Conservation (phyloP, 345 rosid genomes). For the Angophora floribunda region DNA sequence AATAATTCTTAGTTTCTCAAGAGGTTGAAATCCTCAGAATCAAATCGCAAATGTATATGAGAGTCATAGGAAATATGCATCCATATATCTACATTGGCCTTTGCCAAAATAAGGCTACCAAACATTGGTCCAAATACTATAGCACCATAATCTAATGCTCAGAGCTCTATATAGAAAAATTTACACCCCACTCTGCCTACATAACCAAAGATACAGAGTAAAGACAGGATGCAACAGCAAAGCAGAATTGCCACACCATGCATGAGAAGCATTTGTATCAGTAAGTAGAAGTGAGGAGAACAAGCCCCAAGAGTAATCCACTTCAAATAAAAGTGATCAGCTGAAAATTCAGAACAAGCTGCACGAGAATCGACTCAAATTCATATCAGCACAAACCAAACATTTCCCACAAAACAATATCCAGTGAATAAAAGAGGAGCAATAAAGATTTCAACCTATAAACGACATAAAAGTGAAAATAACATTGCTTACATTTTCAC, state of each 20-base stretch:
- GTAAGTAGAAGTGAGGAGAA: not conserved
- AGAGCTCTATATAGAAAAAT: not conserved
- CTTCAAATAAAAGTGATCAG: not conserved
- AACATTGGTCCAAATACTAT: not conserved
- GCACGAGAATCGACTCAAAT: not conserved
- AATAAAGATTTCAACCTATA: not conserved
- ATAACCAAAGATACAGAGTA: not conserved
- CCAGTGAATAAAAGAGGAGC: not conserved
- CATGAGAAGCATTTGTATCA: not conserved
- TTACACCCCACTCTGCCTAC: not conserved
- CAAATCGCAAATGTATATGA: not conserved
- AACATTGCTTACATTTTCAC: slow-evolving; percentile 49
- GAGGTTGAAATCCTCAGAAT: not conserved
- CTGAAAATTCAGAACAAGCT: not conserved
- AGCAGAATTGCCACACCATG: not conserved
- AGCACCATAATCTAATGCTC: not conserved
- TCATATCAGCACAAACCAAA: not conserved
- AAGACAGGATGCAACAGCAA: not conserved
- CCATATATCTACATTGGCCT: not conserved
- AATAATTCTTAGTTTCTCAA: not conserved
- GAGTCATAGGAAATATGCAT: not conserved
- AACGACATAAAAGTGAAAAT: not conserved
- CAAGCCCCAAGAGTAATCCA: not conserved
- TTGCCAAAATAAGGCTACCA: not conserved
- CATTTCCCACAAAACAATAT: not conserved